phyloP scores from a whole-genome alignment of 164 flowering plant genomes.

The Sedum album region DNA sequence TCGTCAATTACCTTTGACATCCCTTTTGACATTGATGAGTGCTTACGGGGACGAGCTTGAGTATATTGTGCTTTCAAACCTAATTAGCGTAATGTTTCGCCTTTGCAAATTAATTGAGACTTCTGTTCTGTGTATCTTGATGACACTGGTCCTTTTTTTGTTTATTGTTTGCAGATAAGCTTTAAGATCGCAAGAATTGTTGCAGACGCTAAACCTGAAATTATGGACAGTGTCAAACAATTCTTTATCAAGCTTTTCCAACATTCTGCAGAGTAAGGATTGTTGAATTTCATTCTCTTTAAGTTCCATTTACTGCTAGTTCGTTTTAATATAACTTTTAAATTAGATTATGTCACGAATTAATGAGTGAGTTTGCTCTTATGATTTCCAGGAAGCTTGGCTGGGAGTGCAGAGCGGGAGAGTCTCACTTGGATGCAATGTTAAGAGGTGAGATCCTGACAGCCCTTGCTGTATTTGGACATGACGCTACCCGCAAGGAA shows the following conservation, averaged over 20 bases:
- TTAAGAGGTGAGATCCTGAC: slow-evolving; percentile 87
- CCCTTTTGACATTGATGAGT: slow-evolving; percentile 77
- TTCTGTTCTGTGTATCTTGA: slow-evolving; percentile 9
- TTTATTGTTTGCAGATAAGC: slow-evolving; percentile 41
- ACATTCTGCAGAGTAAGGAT: slow-evolving; percentile 68
- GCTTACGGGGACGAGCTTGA: slow-evolving; percentile 76
- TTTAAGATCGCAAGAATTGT: slow-evolving; percentile 50
- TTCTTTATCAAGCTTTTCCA: slow-evolving; percentile 67
- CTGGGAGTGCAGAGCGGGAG: slow-evolving; percentile 79
- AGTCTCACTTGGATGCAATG: slow-evolving; percentile 87
- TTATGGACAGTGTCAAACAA: slow-evolving; percentile 37
- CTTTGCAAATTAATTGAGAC: neutral
- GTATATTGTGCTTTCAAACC: slow-evolving; percentile 73
- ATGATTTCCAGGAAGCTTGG: slow-evolving; percentile 62
- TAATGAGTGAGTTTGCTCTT: neutral
- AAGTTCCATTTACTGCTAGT: neutral
- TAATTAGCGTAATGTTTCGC: slow-evolving; percentile 54
- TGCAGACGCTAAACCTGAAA: slow-evolving; percentile 72
- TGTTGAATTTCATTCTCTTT: neutral
- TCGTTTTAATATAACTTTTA: neutral
- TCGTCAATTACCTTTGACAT: slow-evolving; percentile 55
- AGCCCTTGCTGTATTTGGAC: slow-evolving; percentile 71
- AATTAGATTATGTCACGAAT: neutral
- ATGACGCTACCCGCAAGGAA: slow-evolving; percentile 57
- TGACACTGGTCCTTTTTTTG: slow-evolving; percentile 12